Evolutionary conservation across 2,329 filamentous ascomycete genomes (phyloP).

Genomic region (Botrytis elliptica): DNA sequence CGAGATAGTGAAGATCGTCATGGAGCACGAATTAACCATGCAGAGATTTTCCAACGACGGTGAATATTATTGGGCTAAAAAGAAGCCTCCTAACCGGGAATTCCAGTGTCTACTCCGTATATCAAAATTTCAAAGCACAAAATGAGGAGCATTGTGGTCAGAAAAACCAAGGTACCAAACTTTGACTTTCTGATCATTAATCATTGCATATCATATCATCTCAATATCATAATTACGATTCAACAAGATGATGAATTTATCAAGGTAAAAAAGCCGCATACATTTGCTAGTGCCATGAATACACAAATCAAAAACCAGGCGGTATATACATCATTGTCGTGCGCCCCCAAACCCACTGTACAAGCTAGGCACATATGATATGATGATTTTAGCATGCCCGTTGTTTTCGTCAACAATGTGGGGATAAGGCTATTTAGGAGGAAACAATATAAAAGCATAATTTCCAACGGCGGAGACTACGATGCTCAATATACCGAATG

Average conservation of each 20-base stretch:
- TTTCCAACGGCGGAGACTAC: background rate
- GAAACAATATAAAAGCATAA: background rate
- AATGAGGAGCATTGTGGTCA: background rate
- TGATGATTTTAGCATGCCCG: background rate
- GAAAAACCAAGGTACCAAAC: background rate
- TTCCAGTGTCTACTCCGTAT: background rate
- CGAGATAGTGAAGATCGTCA: background rate
- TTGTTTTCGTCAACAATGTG: background rate
- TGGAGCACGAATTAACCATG: background rate
- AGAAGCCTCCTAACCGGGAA: background rate
- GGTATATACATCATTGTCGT: background rate
- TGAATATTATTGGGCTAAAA: background rate
- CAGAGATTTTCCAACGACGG: background rate
- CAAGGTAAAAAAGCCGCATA: background rate
- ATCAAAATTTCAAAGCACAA: background rate
- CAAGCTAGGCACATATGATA: background rate
- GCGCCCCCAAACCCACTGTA: background rate
- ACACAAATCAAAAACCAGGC: background rate
- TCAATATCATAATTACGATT: background rate
- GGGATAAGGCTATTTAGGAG: background rate
- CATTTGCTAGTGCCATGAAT: background rate
- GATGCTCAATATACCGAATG: background rate
- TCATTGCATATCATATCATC: background rate
- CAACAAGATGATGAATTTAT: background rate
- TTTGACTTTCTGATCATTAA: background rate